Evolutionary conservation across 1,284 basidiomycete species (phyloP).

Genomic region (Puccinia horiana): DNA sequence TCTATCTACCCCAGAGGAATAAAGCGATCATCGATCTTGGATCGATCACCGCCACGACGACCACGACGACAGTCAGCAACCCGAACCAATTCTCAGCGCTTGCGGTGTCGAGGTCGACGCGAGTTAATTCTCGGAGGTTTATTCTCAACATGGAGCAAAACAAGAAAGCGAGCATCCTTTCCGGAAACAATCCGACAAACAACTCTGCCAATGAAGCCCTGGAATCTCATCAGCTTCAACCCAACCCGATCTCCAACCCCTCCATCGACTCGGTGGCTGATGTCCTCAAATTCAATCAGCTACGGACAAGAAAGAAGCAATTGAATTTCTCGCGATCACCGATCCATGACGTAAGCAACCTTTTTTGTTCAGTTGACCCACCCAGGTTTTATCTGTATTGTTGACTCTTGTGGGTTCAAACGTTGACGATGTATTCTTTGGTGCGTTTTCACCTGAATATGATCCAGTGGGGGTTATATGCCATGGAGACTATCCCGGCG

Average conservation of each 20-base stretch:
- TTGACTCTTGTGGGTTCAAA: background rate
- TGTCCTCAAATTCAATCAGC: slow-evolving; percentile 92
- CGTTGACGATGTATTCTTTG: background rate
- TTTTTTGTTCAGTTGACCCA: slow-evolving; percentile 69
- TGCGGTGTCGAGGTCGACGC: slow-evolving; percentile 82
- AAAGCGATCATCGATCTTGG: slow-evolving; percentile 61
- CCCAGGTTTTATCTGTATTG: slow-evolving; percentile 28
- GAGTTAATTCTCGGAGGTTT: slow-evolving; percentile 88
- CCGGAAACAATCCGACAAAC: slow-evolving; percentile 1
- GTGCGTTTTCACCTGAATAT: background rate
- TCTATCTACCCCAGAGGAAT: slow-evolving; percentile 70
- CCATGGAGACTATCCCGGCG: slow-evolving; percentile 70
- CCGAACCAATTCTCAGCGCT: slow-evolving; percentile 63
- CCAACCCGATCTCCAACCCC: background rate
- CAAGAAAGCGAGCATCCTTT: slow-evolving; percentile 64
- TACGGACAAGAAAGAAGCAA: slow-evolving; percentile 96
- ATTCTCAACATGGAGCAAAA: slow-evolving; percentile 94
- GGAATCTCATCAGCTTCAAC: background rate
- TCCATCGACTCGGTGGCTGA: slow-evolving; percentile 61
- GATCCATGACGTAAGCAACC: slow-evolving; percentile 97
- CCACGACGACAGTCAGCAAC: slow-evolving; percentile 64
- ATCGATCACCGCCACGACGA: slow-evolving; percentile 54
- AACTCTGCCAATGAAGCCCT: background rate
- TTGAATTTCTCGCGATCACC: slow-evolving; percentile 91
- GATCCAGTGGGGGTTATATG: slow-evolving; percentile 53